These are phyloP conservation scores for Alternaria postmessia DNA, from an alignment of 2,329 filamentous ascomycete species.

Conservation along the genomic window DNA sequence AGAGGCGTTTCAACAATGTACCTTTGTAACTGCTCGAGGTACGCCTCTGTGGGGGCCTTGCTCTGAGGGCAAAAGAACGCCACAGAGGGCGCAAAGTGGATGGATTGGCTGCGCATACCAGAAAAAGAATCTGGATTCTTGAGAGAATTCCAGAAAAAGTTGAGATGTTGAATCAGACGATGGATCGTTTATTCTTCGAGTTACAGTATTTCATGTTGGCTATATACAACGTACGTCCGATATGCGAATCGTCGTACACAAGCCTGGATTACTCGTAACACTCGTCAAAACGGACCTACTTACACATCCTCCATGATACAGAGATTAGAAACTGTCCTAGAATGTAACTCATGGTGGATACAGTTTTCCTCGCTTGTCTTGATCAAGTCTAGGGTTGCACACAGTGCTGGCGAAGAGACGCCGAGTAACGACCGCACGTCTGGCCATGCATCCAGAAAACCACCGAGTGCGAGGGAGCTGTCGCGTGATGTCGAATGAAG, in stretches of 20 bases:
- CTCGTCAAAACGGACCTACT: slow-evolving; percentile 4
- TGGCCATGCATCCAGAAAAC: slow-evolving; percentile 32
- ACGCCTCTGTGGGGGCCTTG: slow-evolving; percentile 28
- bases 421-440: slow-evolving; percentile 25
- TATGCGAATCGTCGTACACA: neutral
- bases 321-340: neutral
- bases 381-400: slow-evolving; percentile 6
- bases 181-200: too few species aligned
- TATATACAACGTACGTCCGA: slow-evolving; percentile 4
- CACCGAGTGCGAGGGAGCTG: slow-evolving; percentile 35
- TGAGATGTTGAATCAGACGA: neutral
- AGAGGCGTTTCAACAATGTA: slow-evolving; percentile 17
- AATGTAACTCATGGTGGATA: neutral
- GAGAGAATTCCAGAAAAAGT: neutral
- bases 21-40: slow-evolving; percentile 23
- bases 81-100: slow-evolving; percentile 16
- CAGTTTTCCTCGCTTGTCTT: slow-evolving; percentile 1
- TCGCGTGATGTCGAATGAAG: neutral
- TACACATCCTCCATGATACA: neutral
- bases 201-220: too few species aligned
- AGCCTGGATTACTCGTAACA: neutral
- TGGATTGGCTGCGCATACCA: slow-evolving; percentile 2
- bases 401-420: neutral
- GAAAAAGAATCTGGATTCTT: neutral
- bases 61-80: slow-evolving; percentile 33